phyloP scores from a whole-genome alignment of 2,329 filamentous ascomycete species.

The Cladorrhinum sp. region DNA sequence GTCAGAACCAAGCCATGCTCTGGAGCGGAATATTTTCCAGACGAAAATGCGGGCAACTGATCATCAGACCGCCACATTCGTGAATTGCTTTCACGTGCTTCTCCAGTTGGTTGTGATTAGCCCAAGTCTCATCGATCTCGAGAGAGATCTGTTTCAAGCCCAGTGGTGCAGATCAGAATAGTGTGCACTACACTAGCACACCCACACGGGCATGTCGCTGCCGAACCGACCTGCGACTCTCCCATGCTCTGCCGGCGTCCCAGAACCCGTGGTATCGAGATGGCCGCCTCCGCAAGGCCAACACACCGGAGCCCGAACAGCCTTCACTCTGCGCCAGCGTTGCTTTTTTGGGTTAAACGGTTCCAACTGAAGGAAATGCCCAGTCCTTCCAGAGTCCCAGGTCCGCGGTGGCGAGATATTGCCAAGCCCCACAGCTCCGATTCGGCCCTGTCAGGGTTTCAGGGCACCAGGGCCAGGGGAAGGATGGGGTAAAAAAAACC shows the following conservation, averaged over 20 bases:
- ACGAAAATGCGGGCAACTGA: background rate
- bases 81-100: background rate
- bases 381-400: slow-evolving; percentile 16
- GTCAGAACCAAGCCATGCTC: slow-evolving; percentile 9
- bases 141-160: background rate
- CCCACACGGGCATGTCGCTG: background rate
- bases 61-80: slow-evolving; percentile 14
- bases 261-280: background rate
- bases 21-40: slow-evolving; percentile 9
- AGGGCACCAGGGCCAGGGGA: background rate
- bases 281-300: background rate
- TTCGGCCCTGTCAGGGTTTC: slow-evolving; percentile 19
- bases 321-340: background rate
- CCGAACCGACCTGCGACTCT: no score
- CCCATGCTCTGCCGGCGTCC: no score
- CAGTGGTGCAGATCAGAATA: background rate
- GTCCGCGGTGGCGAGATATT: slow-evolving; percentile 21
- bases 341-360: slow-evolving; percentile 11
- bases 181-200: no score
- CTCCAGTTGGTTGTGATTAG: background rate
- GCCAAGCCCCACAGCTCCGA: slow-evolving; percentile 10
- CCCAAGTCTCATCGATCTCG: background rate
- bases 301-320: background rate
- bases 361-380: slow-evolving; percentile 8
- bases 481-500: slow-evolving; percentile 13